phyloP scores from a whole-genome alignment of 352 stramenopile genomes.

The Globisporangium cylindrosporum region DNA sequence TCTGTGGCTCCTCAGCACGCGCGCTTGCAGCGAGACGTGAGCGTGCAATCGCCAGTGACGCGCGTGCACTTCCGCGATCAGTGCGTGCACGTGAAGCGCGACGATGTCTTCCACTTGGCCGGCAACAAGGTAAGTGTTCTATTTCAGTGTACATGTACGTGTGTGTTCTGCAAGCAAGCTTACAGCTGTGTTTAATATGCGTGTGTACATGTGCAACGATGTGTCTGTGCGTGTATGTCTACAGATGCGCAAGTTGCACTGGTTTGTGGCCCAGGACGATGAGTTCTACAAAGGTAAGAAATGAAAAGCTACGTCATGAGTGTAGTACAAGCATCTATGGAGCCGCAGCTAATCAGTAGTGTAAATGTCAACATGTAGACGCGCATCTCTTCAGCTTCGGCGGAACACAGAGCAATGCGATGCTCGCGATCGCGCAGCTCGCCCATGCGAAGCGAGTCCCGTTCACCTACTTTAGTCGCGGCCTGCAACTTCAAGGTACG shows the following conservation, averaged over 20 bases:
- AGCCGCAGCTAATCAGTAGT: neutral
- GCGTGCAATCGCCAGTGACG: constrained; percentile 45
- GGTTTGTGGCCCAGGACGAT: constrained; percentile 64
- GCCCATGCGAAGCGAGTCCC: constrained; percentile 62
- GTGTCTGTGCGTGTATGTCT: neutral
- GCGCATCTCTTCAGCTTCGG: constrained; percentile 74
- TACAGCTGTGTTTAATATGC: neutral
- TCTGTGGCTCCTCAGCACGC: neutral
- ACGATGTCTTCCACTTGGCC: constrained; percentile 77
- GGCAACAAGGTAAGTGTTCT: constrained; percentile 70
- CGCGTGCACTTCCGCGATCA: constrained; percentile 63
- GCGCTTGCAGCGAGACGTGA: constrained; percentile 6
- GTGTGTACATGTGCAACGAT: neutral
- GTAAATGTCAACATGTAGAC: constrained; percentile 12
- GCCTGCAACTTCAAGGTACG: constrained; percentile 18
- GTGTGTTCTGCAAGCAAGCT: neutral
- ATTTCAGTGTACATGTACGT: neutral
- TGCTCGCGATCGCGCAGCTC: constrained; percentile 81
- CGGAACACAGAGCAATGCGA: constrained; percentile 83
- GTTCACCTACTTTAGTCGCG: constrained; percentile 85
- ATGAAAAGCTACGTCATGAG: neutral
- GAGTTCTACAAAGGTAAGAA: constrained; percentile 48
- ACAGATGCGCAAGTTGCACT: constrained; percentile 85
- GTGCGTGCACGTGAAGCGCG: constrained; percentile 79
- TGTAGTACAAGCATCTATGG: neutral